phyloP scores from a whole-genome alignment of 2,329 filamentous ascomycete genomes.

The Xylariales sp. region DNA sequence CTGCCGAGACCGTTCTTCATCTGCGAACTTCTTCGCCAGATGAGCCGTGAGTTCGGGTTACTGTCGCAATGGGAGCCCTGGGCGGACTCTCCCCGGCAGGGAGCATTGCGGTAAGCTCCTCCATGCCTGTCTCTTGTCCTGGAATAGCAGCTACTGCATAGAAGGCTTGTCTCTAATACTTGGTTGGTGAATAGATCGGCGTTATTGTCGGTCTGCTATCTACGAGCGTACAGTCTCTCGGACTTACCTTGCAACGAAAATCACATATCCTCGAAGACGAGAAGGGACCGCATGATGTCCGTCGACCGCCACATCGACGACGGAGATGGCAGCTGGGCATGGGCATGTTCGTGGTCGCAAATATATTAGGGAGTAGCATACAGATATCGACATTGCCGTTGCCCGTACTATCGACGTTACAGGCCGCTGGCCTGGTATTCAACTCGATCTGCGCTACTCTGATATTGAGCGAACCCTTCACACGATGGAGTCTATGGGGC shows the following conservation, averaged over 20 bases:
- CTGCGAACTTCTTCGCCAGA: constrained; percentile 31
- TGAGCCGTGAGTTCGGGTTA: constrained; percentile 35
- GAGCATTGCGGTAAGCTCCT: constrained; percentile 64
- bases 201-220: constrained; percentile 90
- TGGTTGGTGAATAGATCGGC: constrained; percentile 78
- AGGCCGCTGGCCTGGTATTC: constrained; percentile 94
- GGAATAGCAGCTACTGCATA: no score
- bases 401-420: constrained; percentile 88
- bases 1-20: constrained; percentile 7
- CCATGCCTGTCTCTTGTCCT: neutral
- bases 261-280: constrained; percentile 97
- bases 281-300: constrained; percentile 72
- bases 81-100: constrained; percentile 73
- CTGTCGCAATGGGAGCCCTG: constrained; percentile 62
- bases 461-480: constrained; percentile 90
- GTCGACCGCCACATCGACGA: constrained; percentile 82
- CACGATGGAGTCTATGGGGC: constrained; percentile 83
- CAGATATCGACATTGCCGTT: constrained; percentile 95
- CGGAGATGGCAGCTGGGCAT: constrained; percentile 96
- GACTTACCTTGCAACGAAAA: constrained; percentile 93
- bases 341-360: constrained; percentile 93
- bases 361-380: constrained; percentile 90
- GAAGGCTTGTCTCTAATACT: no score
- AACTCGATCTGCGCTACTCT: constrained; percentile 96
- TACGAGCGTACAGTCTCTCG: constrained; percentile 90